Evolutionary conservation across 306 rosid genomes (phyloP), one percentile per base, ranked within the genome.

Genomic region (Comarum palustre): DNA sequence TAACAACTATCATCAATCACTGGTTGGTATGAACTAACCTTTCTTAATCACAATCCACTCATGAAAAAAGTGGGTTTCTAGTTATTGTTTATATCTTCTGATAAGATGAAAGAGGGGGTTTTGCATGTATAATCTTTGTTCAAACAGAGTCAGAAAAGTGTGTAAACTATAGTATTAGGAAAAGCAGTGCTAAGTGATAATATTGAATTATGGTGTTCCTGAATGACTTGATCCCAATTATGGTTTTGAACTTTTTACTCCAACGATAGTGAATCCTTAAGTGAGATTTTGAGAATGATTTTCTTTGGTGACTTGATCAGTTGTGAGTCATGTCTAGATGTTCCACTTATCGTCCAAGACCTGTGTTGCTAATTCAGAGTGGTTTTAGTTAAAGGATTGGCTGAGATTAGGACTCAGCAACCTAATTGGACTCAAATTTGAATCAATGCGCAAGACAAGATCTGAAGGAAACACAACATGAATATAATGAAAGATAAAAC

Each of bases 1-100:
- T 31, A 61, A 61, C 24, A 61, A 61, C 22, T 25, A n/a, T 64
- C 46, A n/a, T 64, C 47, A 39, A n/a, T n/a, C 20, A 64, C 48
- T 9, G 67, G 27, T 63, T 39, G 27, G 25, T 39, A 9, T 36
- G 46, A 32, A 32, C 64, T 2, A 61, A 61, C 15, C 66, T 61
- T 14, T 61, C 43, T 16, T 61, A 61, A 61, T 61, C 29, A 6
- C 38, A 34, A 4, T 34, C 68, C 68, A 34, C 68, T 62, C 27
- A n/a, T 38, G 15, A 19, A 63, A 61, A 27, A 61, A 3, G 36
- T 60, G 24, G 22, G 48, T 2, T 41, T 41, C n/a, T 41, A 41
- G 42, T 7, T 1, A 1, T 38, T 38, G 8, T 41, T 41, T 36
- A 36, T 19, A 0, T 47, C 3, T 9, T 43, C 54, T 15, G 20